Base-by-base conservation (phyloP, 371 early-diverging fungal genomes). In the Mucor irregularis region DNA sequence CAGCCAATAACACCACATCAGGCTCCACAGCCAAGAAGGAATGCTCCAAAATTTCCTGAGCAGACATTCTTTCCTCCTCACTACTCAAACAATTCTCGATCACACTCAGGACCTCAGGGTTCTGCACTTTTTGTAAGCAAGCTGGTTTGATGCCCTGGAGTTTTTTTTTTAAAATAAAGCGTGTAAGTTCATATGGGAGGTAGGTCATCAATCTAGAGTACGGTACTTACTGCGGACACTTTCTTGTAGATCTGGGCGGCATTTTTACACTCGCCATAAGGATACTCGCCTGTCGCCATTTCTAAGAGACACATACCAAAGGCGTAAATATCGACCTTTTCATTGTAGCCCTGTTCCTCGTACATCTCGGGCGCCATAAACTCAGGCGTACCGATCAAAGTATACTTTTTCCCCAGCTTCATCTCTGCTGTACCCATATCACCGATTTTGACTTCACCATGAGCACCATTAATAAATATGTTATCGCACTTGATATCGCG, bases 241-340 rank as follows among this genome's bases (percentile, higher is more conserved):
- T 87, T 87, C 54, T 85, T 85, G 65, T 85, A 88, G 28, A 90
- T 82, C 49, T 91, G 90, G 24, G 88, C 84, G 16, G 87, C 87
- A 65, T 89, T 90, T 26, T 72, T 82, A 60, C 89, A 90, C 70
- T 92, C 92, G 14, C 75, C 78, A 71, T 92, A 92, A 9, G 93
- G 92, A 68, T 87, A 88, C 50, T 85, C 87, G 24, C 86, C 86
- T 4, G 92, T 90, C 6, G 80, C 83, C 81, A 90, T 90, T 62
- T 92, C 91, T 37, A 91, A 70, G 16, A 90, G 66, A 53, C 84
- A 83, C 90, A 93, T 88, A 26, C 93, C 93, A 79, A 92, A 93
- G 3, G 93, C 89, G 74, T 92, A 93, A 34, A 93, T 86, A 53
- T 90, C 90, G 14, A 88, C 90, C 48, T 84, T 85, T 66, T 90